Base-by-base conservation (phyloP, 768 basidiomycete species). In the Boletus vermiculosoides region DNA sequence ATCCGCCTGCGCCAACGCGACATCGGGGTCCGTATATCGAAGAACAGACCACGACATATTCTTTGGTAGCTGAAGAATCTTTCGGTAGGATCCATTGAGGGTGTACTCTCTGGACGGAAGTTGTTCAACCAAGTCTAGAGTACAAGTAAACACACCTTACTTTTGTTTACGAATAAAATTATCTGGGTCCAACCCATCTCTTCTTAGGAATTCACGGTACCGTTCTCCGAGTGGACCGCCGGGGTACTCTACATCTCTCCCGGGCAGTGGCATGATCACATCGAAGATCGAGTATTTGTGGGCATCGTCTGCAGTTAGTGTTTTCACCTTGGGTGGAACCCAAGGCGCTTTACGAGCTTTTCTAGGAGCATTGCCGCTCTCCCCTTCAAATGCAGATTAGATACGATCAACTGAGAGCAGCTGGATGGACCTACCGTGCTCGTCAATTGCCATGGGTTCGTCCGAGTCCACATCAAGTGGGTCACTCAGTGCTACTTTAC, bases 211-310 rank as follows among this genome's bases (percentile, higher is more conserved):
- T 66, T 90, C 84, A 58, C 79, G 80, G 71, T 96, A 98, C 50
- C 84, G 81, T 63, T 95, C 88, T 25, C 94, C 93, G n/a, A 98
- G 82, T 20, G 77, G 63, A 13, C 94, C 94, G 4, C 87, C 90
- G 0, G 97, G 97, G 70, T 92, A 98, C 34, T 88, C 88, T 20
- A 98, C 92, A 66, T 96, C 92, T 61, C 86, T 93, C 4, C 97
- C 97, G 30, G 97, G 95, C 20, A 98, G 76, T n/a, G 97, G 95
- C 87, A 98, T 92, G 59, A 98, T 84, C 54, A 98, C 90, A 72
- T 99, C 96, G 66, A 93, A 92, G 59, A 98, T 92, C 16, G 86
- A 83, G 73, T 94, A 89, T 55, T 88, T 84, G 65, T 84, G 77
- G 45, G 94, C 71, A 69, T 98, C 92, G 18, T 80, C 88, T 62